Evolutionary conservation across 2,329 filamentous ascomycete species (phyloP), one percentile per base, ranked within the genome.

Genomic region (Ceratocystiopsis brevicomis): DNA sequence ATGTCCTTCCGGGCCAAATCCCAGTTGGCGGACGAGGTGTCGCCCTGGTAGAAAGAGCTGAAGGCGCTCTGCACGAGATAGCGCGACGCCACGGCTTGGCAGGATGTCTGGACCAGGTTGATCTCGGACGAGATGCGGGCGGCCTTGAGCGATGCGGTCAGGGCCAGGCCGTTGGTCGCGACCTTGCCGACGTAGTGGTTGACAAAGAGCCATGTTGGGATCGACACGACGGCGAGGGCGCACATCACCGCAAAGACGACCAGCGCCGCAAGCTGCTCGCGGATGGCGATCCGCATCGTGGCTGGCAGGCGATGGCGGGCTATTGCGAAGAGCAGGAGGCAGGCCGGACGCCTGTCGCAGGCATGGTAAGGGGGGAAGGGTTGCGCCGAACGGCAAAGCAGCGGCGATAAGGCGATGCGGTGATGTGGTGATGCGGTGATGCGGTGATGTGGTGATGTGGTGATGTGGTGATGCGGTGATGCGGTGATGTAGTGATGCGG

Each of bases 101-200:
- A 81, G 46, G 76, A 79, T 32, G 81, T 81, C 61, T 86, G 74
- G 51, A 93, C 74, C 42, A 94, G 69, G 42, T 83, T 68, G 44
- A 95, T 71, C 56, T 85, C 81, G 42, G 83, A 79, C 6, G 80
- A 68, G 49, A 95, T 70, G 55, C 88, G 80, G 30, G 81, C 77
- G 17, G 86, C 80, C 59, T 94, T 94, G 55, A 94, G 75, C 3
- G 81, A 86, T 8, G 87, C 87, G 1, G 84, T 84, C 48, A 94
- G 67, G 21, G 76, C 65, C 40, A 95, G 72, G 42, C 78, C 72
- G 42, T 72, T 67, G 13, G 72, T 61, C 56, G 69, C 64, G 50
- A 75, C 65, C 42, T 60, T 55, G 50, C 63, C 50, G 48, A 73
- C 69, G 52, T 71, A 73, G 47, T 60, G 57, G 52, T 73, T 66